Base-by-base conservation (phyloP, 2,329 filamentous ascomycete species). In the Botryosphaeria dothidea region DNA sequence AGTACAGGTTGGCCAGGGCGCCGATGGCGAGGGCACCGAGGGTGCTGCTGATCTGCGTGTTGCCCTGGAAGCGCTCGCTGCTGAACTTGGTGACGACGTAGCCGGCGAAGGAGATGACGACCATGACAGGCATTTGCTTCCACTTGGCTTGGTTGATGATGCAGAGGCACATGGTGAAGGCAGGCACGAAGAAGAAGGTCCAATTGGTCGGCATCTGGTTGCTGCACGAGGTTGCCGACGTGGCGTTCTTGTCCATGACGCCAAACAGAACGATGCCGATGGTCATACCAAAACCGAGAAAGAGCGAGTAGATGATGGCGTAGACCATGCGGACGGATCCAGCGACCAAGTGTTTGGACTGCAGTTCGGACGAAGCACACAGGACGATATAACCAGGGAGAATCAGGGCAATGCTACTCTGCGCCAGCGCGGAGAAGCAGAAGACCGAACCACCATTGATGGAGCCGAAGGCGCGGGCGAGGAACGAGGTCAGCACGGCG, bases 101-200 rank as follows among this genome's bases (percentile, higher is more conserved):
- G 8, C 92, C 92, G 0, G 87, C 85, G 34, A 92, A 79, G 0
- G 91, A 87, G 70, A 96, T 93, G 66, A 86, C 49, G 3, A 91
- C 79, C 91, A 94, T 94, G 58, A 91, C 83, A 0, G 91, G 91
- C 34, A 88, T 85, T 73, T 94, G 91, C 70, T 86, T 89, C 86
- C 86, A 92, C 77, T 92, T 92, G 66, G 90, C 90, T 69, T 94
- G 91, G 76, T 93, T 93, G 75, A 94, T 89, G 71, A 93, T 83
- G 67, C 72, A 66, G 43, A 94, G 83, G 71, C 89, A 93, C 29
- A 92, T 73, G 8, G 91, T 87, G 75, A 93, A 96, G 6, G 85
- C 75, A 0, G 90, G 85, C 0, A 94, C 92, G 72, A 92, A 93
- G 31, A 89, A 79, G 78, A 93, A 92, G 46, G 56, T 61, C 65